Percentiles rank a stretch among this genome's conserved stretches.
Evolutionary conservation across 2,329 filamentous ascomycete species (phyloP).

Genomic region (Raffaelea arxii): DNA sequence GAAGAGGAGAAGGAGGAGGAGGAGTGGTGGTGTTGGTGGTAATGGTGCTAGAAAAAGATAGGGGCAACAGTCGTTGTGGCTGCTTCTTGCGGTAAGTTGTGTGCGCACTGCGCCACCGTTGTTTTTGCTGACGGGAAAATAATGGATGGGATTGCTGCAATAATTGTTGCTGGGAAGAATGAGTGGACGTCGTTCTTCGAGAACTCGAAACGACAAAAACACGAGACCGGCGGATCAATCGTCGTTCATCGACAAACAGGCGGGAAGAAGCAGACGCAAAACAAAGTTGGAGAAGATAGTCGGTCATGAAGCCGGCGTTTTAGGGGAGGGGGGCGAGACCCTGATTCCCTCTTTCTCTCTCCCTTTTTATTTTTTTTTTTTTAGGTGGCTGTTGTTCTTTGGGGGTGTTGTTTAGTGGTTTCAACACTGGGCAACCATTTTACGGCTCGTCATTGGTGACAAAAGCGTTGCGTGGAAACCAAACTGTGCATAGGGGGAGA

Average conservation of each 20-base stretch:
- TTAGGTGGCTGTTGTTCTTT: not conserved
- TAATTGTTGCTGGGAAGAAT: constrained; percentile 11
- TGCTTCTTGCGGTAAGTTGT: constrained; percentile 26
- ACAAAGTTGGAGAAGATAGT: constrained; percentile 36
- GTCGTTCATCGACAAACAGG: constrained; percentile 34
- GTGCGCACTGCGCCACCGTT: constrained; percentile 21
- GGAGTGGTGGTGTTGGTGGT: too few relatives aligned
- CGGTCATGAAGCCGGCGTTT: constrained; percentile 31
- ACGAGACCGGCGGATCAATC: constrained; percentile 29
- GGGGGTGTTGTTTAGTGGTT: not conserved
- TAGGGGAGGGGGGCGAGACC: not conserved
- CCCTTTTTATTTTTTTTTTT: not conserved
- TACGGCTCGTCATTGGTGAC: constrained; percentile 14
- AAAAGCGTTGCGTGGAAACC: too few relatives aligned
- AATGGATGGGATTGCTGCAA: too few relatives aligned
- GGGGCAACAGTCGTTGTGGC: constrained; percentile 9
- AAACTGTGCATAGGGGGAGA: not conserved
- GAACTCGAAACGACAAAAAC: constrained; percentile 29
- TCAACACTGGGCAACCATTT: too few relatives aligned
- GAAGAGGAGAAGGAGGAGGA: constrained; percentile 1
- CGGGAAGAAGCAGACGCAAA: constrained; percentile 34
- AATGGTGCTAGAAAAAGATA: too few relatives aligned
- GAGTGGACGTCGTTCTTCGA: constrained; percentile 27
- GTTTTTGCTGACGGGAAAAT: constrained; percentile 27
- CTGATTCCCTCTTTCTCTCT: too few relatives aligned